Percentiles rank a stretch among this genome's conserved stretches.
Evolutionary conservation across 129 eudicot species (phyloP).

Genomic region (Helianthus tuberosus): DNA sequence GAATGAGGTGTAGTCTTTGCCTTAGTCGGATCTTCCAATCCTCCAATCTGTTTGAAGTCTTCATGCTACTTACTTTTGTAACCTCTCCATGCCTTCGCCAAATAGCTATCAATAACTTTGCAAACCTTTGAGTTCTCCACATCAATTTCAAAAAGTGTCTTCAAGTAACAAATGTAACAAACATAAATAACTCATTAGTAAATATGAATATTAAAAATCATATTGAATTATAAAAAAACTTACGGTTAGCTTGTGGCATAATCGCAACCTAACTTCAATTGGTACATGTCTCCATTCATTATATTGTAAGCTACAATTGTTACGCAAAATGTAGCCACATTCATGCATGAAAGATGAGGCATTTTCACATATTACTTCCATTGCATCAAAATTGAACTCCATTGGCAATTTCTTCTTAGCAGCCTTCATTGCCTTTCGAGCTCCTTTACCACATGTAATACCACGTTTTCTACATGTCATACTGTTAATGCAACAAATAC

Average conservation of each 20-base stretch:
- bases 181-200: neutral
- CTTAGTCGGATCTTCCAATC: neutral
- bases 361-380: neutral
- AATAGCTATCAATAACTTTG: slow-evolving; percentile 8
- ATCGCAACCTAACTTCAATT: no score
- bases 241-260: neutral
- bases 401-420: neutral
- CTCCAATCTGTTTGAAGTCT: slow-evolving; percentile 1
- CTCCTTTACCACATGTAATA: neutral
- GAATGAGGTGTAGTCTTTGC: neutral
- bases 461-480: neutral
- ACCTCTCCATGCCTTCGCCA: slow-evolving; percentile 14
- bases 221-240: neutral
- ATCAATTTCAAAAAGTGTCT: slow-evolving; percentile 17
- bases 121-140: neutral
- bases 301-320: no score
- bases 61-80: neutral
- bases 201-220: neutral
- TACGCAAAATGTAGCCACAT: no score
- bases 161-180: neutral
- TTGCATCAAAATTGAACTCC: neutral
- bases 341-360: no score
- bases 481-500: no score
- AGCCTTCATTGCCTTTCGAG: neutral
- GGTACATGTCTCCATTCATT: no score